These are phyloP conservation scores for Scolecobasidium constrictum DNA, from an alignment of 2,329 filamentous ascomycete genomes.

Conservation along the genomic window DNA sequence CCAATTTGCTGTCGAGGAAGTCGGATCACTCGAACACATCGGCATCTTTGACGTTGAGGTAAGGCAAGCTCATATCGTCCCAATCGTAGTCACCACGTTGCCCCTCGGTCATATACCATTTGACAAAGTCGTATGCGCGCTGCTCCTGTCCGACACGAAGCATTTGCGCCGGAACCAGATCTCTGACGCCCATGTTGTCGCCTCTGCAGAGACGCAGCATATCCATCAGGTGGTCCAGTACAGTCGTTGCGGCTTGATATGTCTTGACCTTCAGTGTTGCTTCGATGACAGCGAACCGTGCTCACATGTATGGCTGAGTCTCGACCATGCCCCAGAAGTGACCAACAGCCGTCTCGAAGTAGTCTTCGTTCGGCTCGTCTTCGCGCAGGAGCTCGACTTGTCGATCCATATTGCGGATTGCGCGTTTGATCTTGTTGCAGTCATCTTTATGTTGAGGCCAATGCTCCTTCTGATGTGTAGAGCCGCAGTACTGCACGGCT, in stretches of 20 bases:
- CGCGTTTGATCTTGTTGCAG: conserved; percentile 29
- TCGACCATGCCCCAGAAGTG: conserved; percentile 21
- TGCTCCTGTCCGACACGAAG: too few relatives aligned
- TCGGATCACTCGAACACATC: conserved; percentile 30
- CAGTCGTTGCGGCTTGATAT: conserved; percentile 28
- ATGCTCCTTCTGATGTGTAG: conserved; percentile 32
- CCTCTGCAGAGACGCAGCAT: too few relatives aligned
- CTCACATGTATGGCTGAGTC: conserved; percentile 28
- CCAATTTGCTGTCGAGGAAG: conserved; percentile 10
- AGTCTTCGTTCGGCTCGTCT: conserved; percentile 16
- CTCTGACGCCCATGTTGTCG: too few relatives aligned
- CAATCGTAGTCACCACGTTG: conserved; percentile 24
- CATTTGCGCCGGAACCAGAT: too few relatives aligned
- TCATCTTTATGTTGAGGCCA: conserved; percentile 26
- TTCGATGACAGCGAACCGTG: conserved; percentile 34
- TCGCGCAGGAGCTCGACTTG: conserved; percentile 31
- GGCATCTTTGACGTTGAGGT: conserved; percentile 26
- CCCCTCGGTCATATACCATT: too few relatives aligned
- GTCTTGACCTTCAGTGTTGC: conserved; percentile 36
- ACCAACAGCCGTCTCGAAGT: conserved; percentile 30
- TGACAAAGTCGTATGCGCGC: too few relatives aligned
- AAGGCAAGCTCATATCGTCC: conserved; percentile 22
- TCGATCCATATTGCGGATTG: conserved; percentile 16
- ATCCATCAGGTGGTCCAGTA: conserved; percentile 28
- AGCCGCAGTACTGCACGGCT: conserved; percentile 34